Percentiles rank a stretch among this genome's conserved stretches.
phyloP scores from a whole-genome alignment of 2,329 filamentous ascomycete genomes.

The Epichloe sibirici region DNA sequence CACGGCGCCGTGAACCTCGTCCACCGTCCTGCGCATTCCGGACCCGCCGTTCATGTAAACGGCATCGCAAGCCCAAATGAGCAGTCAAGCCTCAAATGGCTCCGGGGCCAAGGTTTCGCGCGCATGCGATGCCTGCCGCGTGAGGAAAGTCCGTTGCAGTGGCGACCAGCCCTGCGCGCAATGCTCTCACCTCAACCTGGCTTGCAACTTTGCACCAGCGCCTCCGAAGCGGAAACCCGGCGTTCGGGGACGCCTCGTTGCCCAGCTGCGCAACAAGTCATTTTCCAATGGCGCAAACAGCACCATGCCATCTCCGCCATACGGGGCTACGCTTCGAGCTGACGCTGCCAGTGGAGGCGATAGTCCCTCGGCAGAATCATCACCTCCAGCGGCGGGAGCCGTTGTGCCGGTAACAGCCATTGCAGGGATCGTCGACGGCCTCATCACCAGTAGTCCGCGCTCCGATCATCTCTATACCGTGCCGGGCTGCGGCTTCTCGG shows the following conservation, averaged over 20 bases:
- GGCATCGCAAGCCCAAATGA: conserved; percentile 5
- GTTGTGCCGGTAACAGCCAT: conserved; percentile 12
- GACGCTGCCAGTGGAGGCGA: conserved; percentile 3
- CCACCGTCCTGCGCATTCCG: not conserved
- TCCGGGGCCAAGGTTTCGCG: conserved; percentile 11
- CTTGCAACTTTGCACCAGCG: conserved; percentile 21
- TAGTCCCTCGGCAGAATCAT: conserved; percentile 7
- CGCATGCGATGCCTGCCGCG: conserved; percentile 26
- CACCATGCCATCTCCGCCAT: conserved; percentile 3
- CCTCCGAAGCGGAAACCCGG: conserved; percentile 22
- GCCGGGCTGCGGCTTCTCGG: conserved; percentile 12
- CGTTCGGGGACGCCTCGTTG: conserved; percentile 22
- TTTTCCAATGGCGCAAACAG: conserved; percentile 1
- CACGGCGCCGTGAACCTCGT: not conserved
- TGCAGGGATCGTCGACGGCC: conserved; percentile 14
- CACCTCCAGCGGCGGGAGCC: not conserved
- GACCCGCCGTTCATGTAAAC: not conserved
- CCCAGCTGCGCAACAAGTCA: conserved; percentile 20
- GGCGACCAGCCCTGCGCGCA: conserved; percentile 22
- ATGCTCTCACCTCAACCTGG: conserved; percentile 22
- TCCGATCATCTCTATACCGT: conserved; percentile 1
- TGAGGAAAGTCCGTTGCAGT: conserved; percentile 27
- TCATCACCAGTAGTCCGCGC: conserved; percentile 1
- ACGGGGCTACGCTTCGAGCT: not conserved
- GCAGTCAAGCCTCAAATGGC: conserved; percentile 2